Evolutionary conservation across 2,329 filamentous ascomycete genomes (phyloP), one percentile per base, ranked within the genome.

Genomic region (Apiospora saccharicola): DNA sequence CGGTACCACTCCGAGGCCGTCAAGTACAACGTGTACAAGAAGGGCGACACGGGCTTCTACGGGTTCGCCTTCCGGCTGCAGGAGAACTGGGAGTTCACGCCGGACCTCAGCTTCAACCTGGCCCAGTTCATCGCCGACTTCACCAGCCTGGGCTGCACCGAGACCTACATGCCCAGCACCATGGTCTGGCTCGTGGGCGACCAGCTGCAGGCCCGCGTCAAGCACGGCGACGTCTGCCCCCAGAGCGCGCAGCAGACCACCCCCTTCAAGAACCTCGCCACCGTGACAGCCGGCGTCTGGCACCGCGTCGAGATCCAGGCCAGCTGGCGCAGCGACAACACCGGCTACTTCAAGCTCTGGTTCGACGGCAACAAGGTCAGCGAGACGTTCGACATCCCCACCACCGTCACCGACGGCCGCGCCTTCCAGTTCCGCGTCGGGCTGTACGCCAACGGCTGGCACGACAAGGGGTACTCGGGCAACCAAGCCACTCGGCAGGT

Each of bases 41-140:
- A 81, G 71, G 85, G 83, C 67, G 83, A 88, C 71, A 79, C 79
- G 26, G 83, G 82, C 34, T 86, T 84, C 79, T 88, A 88, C 79
- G 85, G 86, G 47, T 88, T 88, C 77, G 79, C 80, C 0, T 88
- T 88, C 80, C 84, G 85, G n/a, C 82, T 88, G 10, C 81, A 83
- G 37, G 76, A 83, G 0, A 71, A 79, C 72, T 88, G 86, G 86
- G 77, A 88, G 73, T 86, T 86, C 76, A 75, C 77, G n/a, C 79
- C 79, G 19, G 77, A 78, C 1, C 84, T 86, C 77, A 79, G 77
- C 69, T 88, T 84, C 79, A 86, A 87, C 79, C 77, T 87, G 64
- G 85, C 82, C 0, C 86, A 88, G 78, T 88, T 87, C 80, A 88
- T 88, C 75, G 85, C 85, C 71, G 81, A 87, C 74, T 86, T 87